Evolutionary conservation across 495 filamentous ascomycete species (phyloP), one percentile per base, ranked within the genome.

Genomic region (Antarctomyces pellizariae): DNA sequence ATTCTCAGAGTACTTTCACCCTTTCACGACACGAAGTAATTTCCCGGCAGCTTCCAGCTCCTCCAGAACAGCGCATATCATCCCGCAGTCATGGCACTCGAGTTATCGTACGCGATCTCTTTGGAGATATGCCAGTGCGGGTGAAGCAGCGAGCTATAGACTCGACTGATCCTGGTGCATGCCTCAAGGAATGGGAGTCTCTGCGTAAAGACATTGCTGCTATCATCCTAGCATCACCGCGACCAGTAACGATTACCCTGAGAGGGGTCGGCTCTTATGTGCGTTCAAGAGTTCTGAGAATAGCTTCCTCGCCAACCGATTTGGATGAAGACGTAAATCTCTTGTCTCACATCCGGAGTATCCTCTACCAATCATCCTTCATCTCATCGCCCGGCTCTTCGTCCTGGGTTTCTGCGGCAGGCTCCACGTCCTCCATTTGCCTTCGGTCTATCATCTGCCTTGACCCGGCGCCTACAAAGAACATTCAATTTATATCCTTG

Each of bases 91-190:
- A 78, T 48, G 89, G 86, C 4, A 92, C 84, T 1, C 57, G 69
- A 24, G 68, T 86, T 5, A 62, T 59, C 3, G 76, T 93, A 2
- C 67, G 76, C 34, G 75, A 91, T 40, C 55, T 97, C 7, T 95
- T 93, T 48, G 86, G 84, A 1, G 82, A 78, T 25, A 82, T 97
- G 71, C 86, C 86, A 1, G 86, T 97, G 7, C 72, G 89, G n/a
- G 71, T 93, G 12, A 91, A 86, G 48, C 75, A 75, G 39, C 61
- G 80, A 37, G 57, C 63, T 7, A 38, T 56, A 3, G 30, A 44
- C 24, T 36, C 52, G 7, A 47, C 59, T 28, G 52, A 47, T 27
- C 52, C 54, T 2, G 26, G 42, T 6, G 42, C 38, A 1, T 44
- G 46, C 13, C 32, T 36, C 14, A 58, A 46, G 29, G 61, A 75